Base-by-base conservation (phyloP, 495 filamentous ascomycete genomes). In the Staphylotrichum longicolle region DNA sequence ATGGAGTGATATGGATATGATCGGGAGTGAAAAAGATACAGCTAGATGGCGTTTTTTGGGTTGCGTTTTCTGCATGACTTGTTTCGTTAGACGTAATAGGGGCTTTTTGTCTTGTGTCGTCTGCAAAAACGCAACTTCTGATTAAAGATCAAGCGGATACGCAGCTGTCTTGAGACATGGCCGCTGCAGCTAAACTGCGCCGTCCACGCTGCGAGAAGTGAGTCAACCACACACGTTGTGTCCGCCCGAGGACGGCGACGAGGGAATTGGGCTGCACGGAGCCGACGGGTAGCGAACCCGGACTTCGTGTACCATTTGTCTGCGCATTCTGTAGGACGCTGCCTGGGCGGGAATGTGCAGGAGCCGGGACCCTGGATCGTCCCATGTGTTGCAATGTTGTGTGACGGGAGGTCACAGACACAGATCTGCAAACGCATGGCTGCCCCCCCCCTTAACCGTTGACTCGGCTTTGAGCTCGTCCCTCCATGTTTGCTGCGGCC, bases 281-380 rank as follows among this genome's bases (percentile, higher is more conserved):
- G 34, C 56, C 56, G 46, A 32, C 56, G 56, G 45, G 45, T 58
- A 14, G 20, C 11, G 15, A 5, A 41, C 46, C 56, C 37, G 46
- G 46, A 11, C 35, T 35, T 42, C 41, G 30, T 35, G 55, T 46
- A 14, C 12, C 20, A 53, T 20, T 4, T 12, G 14, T 49, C 0
- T 49, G 11, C 33, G 9, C 5, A 50, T 32, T 11, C 10, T 20
- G 35, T 27, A 44, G 15, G 54, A 57, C 44, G 44, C 44, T 37
- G 42, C 11, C 8, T 30, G 32, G n/a, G 27, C 49, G 58, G 58
- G 58, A 60, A 53, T 32, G 1, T 60, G 58, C 58, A 60, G 48
- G 48, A 45, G 58, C 49, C 58, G 32, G 10, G 32, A 46, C 49
- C 58, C 49, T 53, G 48, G 49, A 54, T 53, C 58, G 46, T 44